Conservation (phyloP, 2,329 filamentous ascomycete species). For the Graphilbum fragrans region DNA sequence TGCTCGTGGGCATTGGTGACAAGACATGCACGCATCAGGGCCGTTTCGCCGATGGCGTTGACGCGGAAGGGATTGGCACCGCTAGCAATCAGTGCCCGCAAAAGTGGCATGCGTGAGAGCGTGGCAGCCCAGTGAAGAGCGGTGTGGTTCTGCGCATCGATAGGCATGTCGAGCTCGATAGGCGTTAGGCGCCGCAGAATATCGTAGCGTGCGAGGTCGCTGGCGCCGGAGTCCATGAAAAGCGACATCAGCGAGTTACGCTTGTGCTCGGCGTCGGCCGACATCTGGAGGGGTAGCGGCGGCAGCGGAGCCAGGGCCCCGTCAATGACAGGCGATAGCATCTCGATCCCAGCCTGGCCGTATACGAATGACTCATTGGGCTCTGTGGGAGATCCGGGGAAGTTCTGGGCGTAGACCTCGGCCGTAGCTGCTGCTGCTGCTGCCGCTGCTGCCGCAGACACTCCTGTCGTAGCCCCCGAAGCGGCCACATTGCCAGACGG, state of each 20-base stretch:
- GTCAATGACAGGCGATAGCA: slow-evolving; percentile 24
- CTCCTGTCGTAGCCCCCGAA: too few relatives aligned
- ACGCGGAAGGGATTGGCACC: slow-evolving; percentile 82
- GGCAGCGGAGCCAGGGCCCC: slow-evolving; percentile 49
- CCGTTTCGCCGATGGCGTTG: slow-evolving; percentile 82
- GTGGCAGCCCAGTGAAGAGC: slow-evolving; percentile 95
- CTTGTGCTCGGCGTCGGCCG: slow-evolving; percentile 62
- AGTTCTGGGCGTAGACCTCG: slow-evolving; percentile 32
- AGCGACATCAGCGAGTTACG: slow-evolving; percentile 71
- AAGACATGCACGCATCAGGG: slow-evolving; percentile 81
- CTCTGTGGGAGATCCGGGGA: slow-evolving; percentile 66
- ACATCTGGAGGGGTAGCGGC: slow-evolving; percentile 50
- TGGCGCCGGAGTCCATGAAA: slow-evolving; percentile 61
- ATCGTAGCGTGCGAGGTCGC: slow-evolving; percentile 60
- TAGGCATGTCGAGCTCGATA: slow-evolving; percentile 79
- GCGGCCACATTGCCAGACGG: too few relatives aligned
- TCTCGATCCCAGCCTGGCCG: slow-evolving; percentile 34
- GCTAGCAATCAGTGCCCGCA: slow-evolving; percentile 68
- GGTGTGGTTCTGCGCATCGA: slow-evolving; percentile 80
- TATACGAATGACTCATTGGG: slow-evolving; percentile 71
- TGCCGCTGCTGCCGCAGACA: not conserved
- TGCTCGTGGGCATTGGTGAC: slow-evolving; percentile 94
- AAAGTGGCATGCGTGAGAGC: slow-evolving; percentile 69
- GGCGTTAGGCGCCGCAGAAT: slow-evolving; percentile 65
- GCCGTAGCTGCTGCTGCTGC: slow-evolving; percentile 12